These are phyloP conservation scores for Pleurotus eryngii DNA, from an alignment of 768 basidiomycete species.

Conservation along the genomic window DNA sequence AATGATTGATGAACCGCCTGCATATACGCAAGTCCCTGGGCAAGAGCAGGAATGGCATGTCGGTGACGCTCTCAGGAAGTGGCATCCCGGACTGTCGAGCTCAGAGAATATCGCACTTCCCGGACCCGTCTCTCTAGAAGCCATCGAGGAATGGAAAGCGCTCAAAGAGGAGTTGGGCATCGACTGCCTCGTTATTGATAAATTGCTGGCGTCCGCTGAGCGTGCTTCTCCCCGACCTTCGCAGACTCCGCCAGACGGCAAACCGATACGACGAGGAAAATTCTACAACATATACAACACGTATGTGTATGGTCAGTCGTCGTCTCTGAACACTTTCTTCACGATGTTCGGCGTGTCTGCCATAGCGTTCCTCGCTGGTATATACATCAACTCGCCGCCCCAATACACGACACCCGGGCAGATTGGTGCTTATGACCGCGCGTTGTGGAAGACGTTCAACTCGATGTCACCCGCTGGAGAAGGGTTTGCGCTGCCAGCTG, in stretches of 20 bases:
- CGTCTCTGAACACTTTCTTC: slow-evolving; percentile 41
- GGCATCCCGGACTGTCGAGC: slow-evolving; percentile 61
- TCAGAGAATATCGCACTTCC: slow-evolving; percentile 31
- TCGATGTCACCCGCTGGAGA: slow-evolving; percentile 66
- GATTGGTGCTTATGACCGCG: slow-evolving; percentile 70
- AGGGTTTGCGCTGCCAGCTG: slow-evolving; percentile 49
- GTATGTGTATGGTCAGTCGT: slow-evolving; percentile 40
- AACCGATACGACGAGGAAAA: slow-evolving; percentile 36
- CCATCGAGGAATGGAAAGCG: slow-evolving; percentile 73
- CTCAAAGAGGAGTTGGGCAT: slow-evolving; percentile 79
- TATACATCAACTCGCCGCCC: slow-evolving; percentile 49
- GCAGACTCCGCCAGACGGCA: slow-evolving; percentile 1
- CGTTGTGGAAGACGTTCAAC: slow-evolving; percentile 79
- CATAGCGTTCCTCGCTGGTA: slow-evolving; percentile 56
- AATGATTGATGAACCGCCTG: slow-evolving; percentile 62
- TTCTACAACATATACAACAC: slow-evolving; percentile 91
- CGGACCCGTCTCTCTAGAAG: slow-evolving; percentile 63
- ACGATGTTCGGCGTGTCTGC: slow-evolving; percentile 64
- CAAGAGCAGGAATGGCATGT: slow-evolving; percentile 48
- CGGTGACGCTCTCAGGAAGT: slow-evolving; percentile 62
- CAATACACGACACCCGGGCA: slow-evolving; percentile 60
- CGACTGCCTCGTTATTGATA: slow-evolving; percentile 74
- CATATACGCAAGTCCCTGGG: slow-evolving; percentile 58
- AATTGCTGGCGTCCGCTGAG: slow-evolving; percentile 50
- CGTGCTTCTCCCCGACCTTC: slow-evolving; percentile 14